Evolutionary conservation across 768 basidiomycete genomes (phyloP), one percentile per base, ranked within the genome.

Genomic region (Lentinula sp.): DNA sequence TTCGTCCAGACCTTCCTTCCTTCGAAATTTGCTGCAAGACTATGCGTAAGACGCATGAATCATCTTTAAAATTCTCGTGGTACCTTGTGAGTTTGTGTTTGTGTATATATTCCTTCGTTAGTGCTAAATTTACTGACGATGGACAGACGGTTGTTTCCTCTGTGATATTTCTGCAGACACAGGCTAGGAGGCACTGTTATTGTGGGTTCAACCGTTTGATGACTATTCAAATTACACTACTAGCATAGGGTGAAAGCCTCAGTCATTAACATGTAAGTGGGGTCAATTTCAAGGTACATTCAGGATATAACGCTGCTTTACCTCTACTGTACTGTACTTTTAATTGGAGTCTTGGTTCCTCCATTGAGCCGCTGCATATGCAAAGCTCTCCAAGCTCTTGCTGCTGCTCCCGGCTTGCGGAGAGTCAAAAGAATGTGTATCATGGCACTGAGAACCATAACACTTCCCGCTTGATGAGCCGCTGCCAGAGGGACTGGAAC

Each of bases 401-500:
- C 91, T 18, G 86, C 86, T 11, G 70, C 64, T 18, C 87, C 79
- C 0, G 95, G 95, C 59, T 81, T 76, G 39, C 93, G 79, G 59
- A 98, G 72, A 0, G 86, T 80, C 16, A 91, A 80, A 5, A 90
- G 75, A 3, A 95, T 70, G 55, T 93, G 93, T 1, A 94, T 71
- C 80, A 94, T 84, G 4, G 89, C 83, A 21, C 89, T 95, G 51
- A 99, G 76, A 6, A 99, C 77, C 42, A 88, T 80, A 6, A 98
- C 89, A 67, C 94, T 96, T 5, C 96, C 97, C 0, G 93, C 96
- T 72, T 99, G 97, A 70, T 99, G 97, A 35, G 88, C 82, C 11
- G 96, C 93, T 7, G 97, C 97, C 2, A 98, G 75, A 2, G 92
- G 92, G 0, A 93, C 83, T 1, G 97, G 97, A 1, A 98, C 97